These are phyloP conservation scores for Tagetes patula DNA, from an alignment of 129 eudicot species.

Conservation along the genomic window DNA sequence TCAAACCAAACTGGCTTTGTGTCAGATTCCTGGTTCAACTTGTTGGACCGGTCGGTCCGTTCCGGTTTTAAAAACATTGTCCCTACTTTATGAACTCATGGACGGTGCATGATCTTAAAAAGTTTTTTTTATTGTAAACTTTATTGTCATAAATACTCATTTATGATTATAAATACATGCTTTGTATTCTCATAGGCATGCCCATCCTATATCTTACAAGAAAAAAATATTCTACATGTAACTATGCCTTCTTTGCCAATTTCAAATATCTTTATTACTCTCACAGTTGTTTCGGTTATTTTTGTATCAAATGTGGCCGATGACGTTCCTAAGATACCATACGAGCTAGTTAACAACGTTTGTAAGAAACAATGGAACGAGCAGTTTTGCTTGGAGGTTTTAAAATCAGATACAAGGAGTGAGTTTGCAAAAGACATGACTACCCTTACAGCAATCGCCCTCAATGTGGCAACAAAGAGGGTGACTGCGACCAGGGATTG, in stretches of 20 bases:
- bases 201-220: background rate
- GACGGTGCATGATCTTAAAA: too few relatives aligned
- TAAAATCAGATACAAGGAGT: constrained; percentile 22
- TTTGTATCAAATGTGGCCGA: constrained; percentile 2
- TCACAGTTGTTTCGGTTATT: background rate
- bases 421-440: constrained; percentile 3
- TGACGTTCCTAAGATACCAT: background rate
- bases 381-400: constrained; percentile 14
- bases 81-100: too few relatives aligned
- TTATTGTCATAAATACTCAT: background rate
- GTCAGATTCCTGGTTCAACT: too few relatives aligned
- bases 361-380: constrained; percentile 4
- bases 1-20: too few relatives aligned
- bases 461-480: background rate
- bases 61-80: too few relatives aligned
- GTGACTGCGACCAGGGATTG: background rate
- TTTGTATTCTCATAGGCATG: background rate
- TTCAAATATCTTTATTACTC: background rate
- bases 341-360: constrained; percentile 16
- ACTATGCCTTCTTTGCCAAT: constrained; percentile 20
- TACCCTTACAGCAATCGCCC: constrained; percentile 15
- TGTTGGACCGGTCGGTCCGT: too few relatives aligned
- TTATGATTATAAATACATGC: background rate
- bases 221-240: background rate
- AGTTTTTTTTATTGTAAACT: too few relatives aligned